Evolutionary conservation across 2,329 filamentous ascomycete genomes (phyloP), one percentile per base, ranked within the genome.

Genomic region (Exophiala alcalophila): DNA sequence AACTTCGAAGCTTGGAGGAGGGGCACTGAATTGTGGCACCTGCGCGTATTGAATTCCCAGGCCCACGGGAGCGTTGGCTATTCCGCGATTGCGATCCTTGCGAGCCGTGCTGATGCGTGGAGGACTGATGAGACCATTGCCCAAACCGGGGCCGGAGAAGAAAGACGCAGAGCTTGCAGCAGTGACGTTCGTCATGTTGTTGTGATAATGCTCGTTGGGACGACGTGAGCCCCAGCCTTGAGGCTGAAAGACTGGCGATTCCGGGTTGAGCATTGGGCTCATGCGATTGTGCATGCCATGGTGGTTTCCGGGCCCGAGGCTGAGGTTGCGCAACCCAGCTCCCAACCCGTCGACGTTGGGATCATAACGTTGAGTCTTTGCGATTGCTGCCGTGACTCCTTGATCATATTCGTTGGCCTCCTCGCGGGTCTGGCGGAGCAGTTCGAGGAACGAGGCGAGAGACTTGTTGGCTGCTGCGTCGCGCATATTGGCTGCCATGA

Each of bases 71-170:
- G n/a, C n/a, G n/a, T n/a, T n/a, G n/a, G n/a, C n/a, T n/a, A n/a
- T n/a, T n/a, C n/a, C n/a, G n/a, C n/a, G n/a, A n/a, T n/a, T n/a
- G n/a, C n/a, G n/a, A n/a, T n/a, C 33, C 10, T 45, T 41, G 21
- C 36, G 43, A 31, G 25, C 34, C 4, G 44, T 44, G 40, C 27
- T 47, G 40, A 41, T 38, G 19, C 40, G 40, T 29, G 43, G 35
- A 28, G 44, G 29, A 30, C 30, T 47, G 14, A 47, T 41, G 31
- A 20, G 29, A 14, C 44, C 44, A 15, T 48, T 48, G 8, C 44
- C 44, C 10, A 48, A 26, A 5, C 44, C 44, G 9, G 24, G 5
- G 19, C 40, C 44, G 15, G 12, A 14, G 21, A 42, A 48, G 21
- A 29, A 18, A 3, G 36, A 19, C 14, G 19, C 25, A 35, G 27